Evolutionary conservation across 441 rosid genomes (phyloP), one percentile per base, ranked within the genome.

Genomic region (Biscutella laevigata): DNA sequence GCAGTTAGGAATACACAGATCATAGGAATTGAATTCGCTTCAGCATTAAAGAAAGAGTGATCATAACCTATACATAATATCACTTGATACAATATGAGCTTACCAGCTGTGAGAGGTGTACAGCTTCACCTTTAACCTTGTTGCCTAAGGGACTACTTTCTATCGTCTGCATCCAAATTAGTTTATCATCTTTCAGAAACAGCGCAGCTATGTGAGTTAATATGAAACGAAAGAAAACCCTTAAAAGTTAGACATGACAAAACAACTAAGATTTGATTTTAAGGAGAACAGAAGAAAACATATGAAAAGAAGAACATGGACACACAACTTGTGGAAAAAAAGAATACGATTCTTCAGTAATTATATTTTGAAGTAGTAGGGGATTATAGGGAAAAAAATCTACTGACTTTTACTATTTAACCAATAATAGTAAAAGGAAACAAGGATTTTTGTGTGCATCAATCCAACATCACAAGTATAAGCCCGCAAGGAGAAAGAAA

Each of bases 41-140:
- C n/a, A 19, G 12, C 15, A 46, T 48, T 20, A 33, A 33, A 47
- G 44, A 43, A 48, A 66, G 38, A 41, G 55, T 32, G 48, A 63
- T 53, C 32, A 30, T 53, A 38, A 27, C 15, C 19, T n/a, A 51
- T 50, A 49, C 12, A 43, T 65, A 15, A 65, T 7, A 44, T 53
- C 38, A 45, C 22, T 42, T 25, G 33, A 6, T 20, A 55, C 61
- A 53, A 54, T 26, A 30, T 53, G 77, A 67, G 57, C 74, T 75
- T 88, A 89, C 97, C 94, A 94, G 76, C 71, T 84, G 99, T 17
- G 99, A 94, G 71, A 94, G 78, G 69, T 83, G 85, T 61, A 94
- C 95, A 61, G 97, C 95, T 75, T 82, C 97, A 42, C 91, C 94
- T 75, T 75, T 79, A 39, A 42, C 71, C 72, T 82, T 81, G 73